Evolutionary conservation across 345 rosid genomes (phyloP).

Genomic region (Lenwebbia sp.): DNA sequence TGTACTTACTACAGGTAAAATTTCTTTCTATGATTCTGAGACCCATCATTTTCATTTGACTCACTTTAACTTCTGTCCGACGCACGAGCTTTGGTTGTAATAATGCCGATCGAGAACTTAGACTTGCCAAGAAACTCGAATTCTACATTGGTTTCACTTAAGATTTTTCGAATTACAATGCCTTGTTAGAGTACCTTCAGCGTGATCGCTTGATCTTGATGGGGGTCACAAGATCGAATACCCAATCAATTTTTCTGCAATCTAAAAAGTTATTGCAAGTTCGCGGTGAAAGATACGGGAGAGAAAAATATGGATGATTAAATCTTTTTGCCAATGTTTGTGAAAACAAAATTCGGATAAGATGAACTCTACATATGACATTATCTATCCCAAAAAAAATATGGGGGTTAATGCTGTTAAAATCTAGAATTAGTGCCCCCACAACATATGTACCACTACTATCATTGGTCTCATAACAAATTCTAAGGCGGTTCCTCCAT

Average conservation of each 20-base stretch:
- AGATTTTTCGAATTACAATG: no score
- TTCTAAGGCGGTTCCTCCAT: neutral
- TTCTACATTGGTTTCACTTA: no score
- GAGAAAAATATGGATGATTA: neutral
- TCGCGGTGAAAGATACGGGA: neutral
- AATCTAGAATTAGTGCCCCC: neutral
- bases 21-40: neutral
- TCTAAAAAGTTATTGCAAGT: neutral
- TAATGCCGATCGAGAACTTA: neutral
- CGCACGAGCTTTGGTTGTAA: neutral
- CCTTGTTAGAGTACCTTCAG: no score
- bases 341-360: neutral
- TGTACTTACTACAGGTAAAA: neutral
- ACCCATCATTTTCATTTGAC: neutral
- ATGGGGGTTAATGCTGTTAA: neutral
- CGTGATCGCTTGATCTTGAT: neutral
- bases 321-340: neutral
- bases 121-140: no score
- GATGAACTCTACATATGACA: neutral
- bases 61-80: neutral
- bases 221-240: neutral
- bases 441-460: no score
- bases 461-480: neutral
- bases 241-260: no score
- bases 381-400: accelerated